Base-by-base conservation (phyloP, 2,329 filamentous ascomycete species). In the Fusarium agapanthi region DNA sequence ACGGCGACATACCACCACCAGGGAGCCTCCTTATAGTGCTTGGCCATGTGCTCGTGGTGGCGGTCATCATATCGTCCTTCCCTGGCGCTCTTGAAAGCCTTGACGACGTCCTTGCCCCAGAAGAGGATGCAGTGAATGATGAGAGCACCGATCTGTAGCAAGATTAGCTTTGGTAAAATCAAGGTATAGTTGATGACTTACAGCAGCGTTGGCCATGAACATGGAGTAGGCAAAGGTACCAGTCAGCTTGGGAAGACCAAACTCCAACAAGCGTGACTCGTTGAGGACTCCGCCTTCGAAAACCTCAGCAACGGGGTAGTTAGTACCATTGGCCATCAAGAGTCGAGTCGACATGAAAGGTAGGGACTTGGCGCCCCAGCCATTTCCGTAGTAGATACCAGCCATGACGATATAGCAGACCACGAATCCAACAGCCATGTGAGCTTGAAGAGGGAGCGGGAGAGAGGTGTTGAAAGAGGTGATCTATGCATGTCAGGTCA, bases 151-250 rank as follows among this genome's bases (percentile, higher is more conserved):
- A 90, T 90, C 83, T 87, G 65, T 6, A 5, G 13, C n/a, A 38
- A 30, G 5, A 22, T 65, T n/a, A 61, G 16, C 4, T 50, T 0
- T 9, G 6, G 18, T 18, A 18, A 2, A 10, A 13, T 13, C 18
- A 5, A 22, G 2, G 6, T 13, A 15, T 18, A 5, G 5, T n/a
- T 2, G 9, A 18, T 26, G 18, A 83, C 85, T 77, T 79, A 87
- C 85, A 37, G 88, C 87, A 68, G 86, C 85, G 77, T 89, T 89
- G 5, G 87, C 86, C 81, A 89, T 89, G 67, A 89, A 85, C 81
- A 89, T 83, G 5, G 84, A 79, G 48, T 85, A 88, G 0, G 86
- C 87, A 71, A 89, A 89, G 2, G 78, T 83, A 3, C 86, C 87
- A 0, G 83, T 83, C 6, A 89, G 75, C 13, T 76, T 81, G 0